phyloP scores from a whole-genome alignment of 2,329 filamentous ascomycete species.

The Fusarium fujikuroi region DNA sequence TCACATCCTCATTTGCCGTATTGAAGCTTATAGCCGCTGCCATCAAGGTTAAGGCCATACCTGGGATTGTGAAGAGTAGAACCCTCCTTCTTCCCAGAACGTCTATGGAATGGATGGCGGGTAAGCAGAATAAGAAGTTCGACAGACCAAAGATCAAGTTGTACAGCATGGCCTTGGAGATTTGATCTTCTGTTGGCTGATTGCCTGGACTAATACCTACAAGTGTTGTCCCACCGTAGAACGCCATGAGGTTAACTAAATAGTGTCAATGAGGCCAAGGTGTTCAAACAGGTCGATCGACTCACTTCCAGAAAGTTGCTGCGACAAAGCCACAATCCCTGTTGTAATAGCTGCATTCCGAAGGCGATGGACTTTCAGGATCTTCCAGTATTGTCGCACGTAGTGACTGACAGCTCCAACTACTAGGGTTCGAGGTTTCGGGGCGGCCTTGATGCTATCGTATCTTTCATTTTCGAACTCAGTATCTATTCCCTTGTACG shows the following conservation, averaged over 20 bases:
- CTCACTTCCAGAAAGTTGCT: background rate
- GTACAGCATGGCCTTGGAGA: background rate
- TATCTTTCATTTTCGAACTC: background rate
- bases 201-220: background rate
- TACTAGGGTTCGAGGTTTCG: background rate
- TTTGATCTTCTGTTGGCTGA: background rate
- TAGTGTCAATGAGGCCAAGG: background rate
- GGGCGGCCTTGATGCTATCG: background rate
- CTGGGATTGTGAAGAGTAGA: background rate
- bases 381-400: background rate
- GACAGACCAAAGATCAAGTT: background rate
- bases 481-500: background rate
- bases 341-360: background rate
- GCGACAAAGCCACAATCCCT: background rate
- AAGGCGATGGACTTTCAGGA: background rate
- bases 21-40: background rate
- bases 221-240: background rate
- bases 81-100: background rate
- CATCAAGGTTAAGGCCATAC: background rate
- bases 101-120: background rate
- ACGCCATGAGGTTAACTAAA: background rate
- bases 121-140: background rate
- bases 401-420: background rate
- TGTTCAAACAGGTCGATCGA: fast-evolving
- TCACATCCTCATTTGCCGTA: background rate